Evolutionary conservation across 768 basidiomycete species (phyloP).

Genomic region (Mycena galericulata): DNA sequence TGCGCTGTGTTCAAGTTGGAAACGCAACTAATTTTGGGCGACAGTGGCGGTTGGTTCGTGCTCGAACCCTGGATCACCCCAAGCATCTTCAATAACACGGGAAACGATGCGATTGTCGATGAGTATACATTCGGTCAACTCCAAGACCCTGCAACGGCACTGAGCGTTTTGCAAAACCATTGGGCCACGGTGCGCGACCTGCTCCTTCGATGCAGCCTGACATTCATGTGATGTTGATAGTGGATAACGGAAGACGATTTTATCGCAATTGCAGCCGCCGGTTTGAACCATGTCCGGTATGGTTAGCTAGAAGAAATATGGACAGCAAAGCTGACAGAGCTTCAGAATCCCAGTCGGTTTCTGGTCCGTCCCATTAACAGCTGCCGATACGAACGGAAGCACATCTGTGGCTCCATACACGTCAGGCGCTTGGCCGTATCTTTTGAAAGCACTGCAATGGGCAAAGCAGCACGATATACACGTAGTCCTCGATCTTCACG

Average conservation of each 20-base stretch:
- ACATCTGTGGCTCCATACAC: conserved; percentile 29
- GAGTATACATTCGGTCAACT: conserved; percentile 72
- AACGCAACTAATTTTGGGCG: conserved; percentile 5
- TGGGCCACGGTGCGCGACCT: conserved; percentile 62
- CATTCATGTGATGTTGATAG: conserved; percentile 34
- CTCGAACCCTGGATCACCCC: conserved; percentile 87
- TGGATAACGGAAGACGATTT: conserved; percentile 83
- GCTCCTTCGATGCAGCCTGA: not conserved
- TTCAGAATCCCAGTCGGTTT: conserved; percentile 77
- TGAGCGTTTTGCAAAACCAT: conserved; percentile 59
- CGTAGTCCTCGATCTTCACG: conserved; percentile 83
- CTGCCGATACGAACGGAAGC: conserved; percentile 61
- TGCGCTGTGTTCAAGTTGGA: conserved; percentile 27
- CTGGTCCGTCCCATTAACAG: conserved; percentile 80
- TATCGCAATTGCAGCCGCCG: conserved; percentile 69
- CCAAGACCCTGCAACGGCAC: conserved; percentile 57
- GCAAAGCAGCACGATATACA: conserved; percentile 71
- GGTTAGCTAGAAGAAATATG: conserved; percentile 20
- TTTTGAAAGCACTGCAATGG: conserved; percentile 72
- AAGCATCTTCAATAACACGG: conserved; percentile 74
- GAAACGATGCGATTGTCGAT: conserved; percentile 66
- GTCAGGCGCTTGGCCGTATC: conserved; percentile 76
- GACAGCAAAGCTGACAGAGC: not conserved
- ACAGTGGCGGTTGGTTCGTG: conserved; percentile 73
- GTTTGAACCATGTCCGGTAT: conserved; percentile 79